Base-by-base conservation (phyloP, 202 grass and related monocot genomes). In the Hordeum pubiflorum region DNA sequence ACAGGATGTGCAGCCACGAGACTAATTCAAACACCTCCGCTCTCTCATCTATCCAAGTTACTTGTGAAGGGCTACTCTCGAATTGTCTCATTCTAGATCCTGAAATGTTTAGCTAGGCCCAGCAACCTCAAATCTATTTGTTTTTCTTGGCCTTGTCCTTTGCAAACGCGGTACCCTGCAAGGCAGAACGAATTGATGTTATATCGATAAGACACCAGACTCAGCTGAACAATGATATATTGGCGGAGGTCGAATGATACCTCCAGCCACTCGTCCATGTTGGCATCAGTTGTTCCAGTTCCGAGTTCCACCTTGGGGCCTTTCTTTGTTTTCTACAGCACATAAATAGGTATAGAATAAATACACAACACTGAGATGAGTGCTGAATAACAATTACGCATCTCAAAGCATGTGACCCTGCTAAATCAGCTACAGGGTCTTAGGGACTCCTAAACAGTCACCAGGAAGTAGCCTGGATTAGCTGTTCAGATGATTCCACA, bases 191-290 rank as follows among this genome's bases (percentile, higher is more conserved):
- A 34, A 62, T 22, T 38, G 26, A 22, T 29, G 10, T 69, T 14
- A 84, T 36, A 14, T 17, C 14, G 15, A 50, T 21, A 50, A 79
- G 1, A 31, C 12, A 67, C 7, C 4, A 4, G n/a, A 72, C 24
- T 60, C 33, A 13, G 5, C 62, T 62, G 41, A 37, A 50, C 0
- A 82, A 82, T 37, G 15, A 4, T 22, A 21, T 22, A 21, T 29
- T 59, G 17, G 39, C 56, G 37, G 33, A 50, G 32, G 34, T 50
- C 81, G 17, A 43, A 76, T n/a, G 36, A 63, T 83, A 99, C 96
- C 96, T 95, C 85, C 65, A 99, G 85, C 96, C 96, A 99, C 73
- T 99, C 96, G 76, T 99, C 96, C 39, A 99, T 91, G 60, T 87
- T 78, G 58, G 92, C 86, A 63, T 96, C 96, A 58, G 84, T 91